A percentile compares a stretch with the other conserved stretches of the same genome.
These are phyloP conservation scores for Rhizopus microsporus DNA, from an alignment of 371 early-diverging fungal species.

Conservation along the genomic window DNA sequence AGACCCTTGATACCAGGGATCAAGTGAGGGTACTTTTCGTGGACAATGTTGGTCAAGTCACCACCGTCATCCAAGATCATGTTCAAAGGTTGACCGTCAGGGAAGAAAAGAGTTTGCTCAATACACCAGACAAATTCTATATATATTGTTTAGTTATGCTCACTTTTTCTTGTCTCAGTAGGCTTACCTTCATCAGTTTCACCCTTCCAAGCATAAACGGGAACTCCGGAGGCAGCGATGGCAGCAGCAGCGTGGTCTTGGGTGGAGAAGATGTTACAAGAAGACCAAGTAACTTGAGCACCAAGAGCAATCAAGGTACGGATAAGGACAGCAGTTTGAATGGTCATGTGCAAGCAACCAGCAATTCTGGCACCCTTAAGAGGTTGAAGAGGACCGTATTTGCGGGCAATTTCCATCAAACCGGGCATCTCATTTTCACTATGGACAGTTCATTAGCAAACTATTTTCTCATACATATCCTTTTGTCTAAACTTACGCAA, in stretches of 20 bases:
- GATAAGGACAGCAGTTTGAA: conserved; percentile 97
- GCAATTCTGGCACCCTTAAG: conserved; percentile 97
- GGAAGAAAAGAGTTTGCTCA: conserved; percentile 95
- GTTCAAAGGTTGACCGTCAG: conserved; percentile 94
- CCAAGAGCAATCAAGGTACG: conserved; percentile 96
- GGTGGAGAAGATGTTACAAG: conserved; percentile 99
- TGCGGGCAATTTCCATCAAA: conserved; percentile 90
- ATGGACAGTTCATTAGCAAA: conserved; percentile 41
- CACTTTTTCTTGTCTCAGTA: background rate
- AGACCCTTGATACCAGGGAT: conserved; percentile 85
- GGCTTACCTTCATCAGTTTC: conserved; percentile 84
- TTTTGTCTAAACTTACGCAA: conserved; percentile 29
- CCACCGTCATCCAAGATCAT: conserved; percentile 99
- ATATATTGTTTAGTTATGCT: background rate
- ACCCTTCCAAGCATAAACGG: conserved; percentile 95
- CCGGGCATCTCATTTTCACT: conserved; percentile 99
- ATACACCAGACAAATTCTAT: conserved; percentile 99
- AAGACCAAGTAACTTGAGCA: conserved; percentile 98
- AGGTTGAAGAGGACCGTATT: conserved; percentile 91
- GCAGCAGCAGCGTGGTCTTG: conserved; percentile 96
- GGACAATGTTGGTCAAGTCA: conserved; percentile 96
- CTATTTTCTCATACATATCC: too few relatives aligned
- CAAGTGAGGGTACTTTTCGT: conserved; percentile 93
- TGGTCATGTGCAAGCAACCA: conserved; percentile 99
- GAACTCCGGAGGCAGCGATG: conserved; percentile 82